Evolutionary conservation across 768 basidiomycete genomes (phyloP), one percentile per base, ranked within the genome.

Genomic region (Mycena pura): DNA sequence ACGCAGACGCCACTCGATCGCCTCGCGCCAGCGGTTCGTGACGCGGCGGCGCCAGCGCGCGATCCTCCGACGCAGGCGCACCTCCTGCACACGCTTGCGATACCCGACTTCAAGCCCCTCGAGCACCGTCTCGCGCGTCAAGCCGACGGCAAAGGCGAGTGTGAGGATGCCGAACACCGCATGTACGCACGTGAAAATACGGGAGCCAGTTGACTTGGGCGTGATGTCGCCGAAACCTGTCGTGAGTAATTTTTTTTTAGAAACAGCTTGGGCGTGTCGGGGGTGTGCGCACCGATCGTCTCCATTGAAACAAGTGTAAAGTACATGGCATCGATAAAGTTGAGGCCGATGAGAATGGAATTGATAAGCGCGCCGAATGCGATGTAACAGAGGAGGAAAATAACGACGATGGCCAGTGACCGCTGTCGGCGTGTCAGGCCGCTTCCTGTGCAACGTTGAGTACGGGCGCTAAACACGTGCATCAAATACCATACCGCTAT

Each of bases 381-480:
- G 60, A 94, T 79, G 70, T 92, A 94, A 58, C 79, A 78, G 22
- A 95, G 79, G 1, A 95, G 76, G 15, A 88, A 70, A 66, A 95
- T 95, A 57, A 90, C 85, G 32, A 91, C 84, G 58, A 95, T 88
- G 29, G 90, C 84, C n/a, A 95, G 82, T 0, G 87, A 84, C 5
- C 92, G 84, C 67, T 95, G 93, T 69, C 87, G 92, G 22, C 83
- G 82, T 0, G 92, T 95, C 34, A 95, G 75, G 1, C 93, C 93
- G 63, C 90, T 92, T 5, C 89, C 90, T 91, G 50, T 25, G 13
- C 15, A 6, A 3, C 2, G 22, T 13, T 27, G n/a, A 31, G 29
- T 62, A 43, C 24, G 59, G n/a, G n/a, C n/a, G n/a, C n/a, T n/a
- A n/a, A n/a, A n/a, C 4, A 24, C 32, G 32, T 7, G 32, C 29